These are phyloP conservation scores for Penicillium sp. DNA, from an alignment of 2,329 filamentous ascomycete genomes.

Conservation along the genomic window DNA sequence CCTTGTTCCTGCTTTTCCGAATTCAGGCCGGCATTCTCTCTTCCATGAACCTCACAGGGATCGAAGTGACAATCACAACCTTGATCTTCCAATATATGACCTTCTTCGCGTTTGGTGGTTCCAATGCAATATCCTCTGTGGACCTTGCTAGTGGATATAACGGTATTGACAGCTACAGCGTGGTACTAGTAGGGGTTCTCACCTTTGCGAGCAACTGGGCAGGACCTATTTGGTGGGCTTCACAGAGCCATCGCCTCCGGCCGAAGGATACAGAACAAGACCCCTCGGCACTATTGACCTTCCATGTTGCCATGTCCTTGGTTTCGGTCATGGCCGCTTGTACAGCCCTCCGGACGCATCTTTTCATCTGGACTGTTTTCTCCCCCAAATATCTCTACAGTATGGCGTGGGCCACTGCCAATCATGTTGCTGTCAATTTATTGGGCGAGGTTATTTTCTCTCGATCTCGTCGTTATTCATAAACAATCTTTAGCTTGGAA, in stretches of 20 bases:
- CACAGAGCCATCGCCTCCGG: slow-evolving; percentile 51
- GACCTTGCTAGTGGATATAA: slow-evolving; percentile 96
- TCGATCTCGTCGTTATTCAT: slow-evolving; percentile 1
- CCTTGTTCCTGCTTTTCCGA: slow-evolving; percentile 75
- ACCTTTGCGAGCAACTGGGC: slow-evolving; percentile 92
- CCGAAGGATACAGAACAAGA: slow-evolving; percentile 30
- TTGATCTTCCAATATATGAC: slow-evolving; percentile 76
- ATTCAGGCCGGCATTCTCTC: slow-evolving; percentile 57
- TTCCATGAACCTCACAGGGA: slow-evolving; percentile 41
- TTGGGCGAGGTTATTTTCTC: slow-evolving; percentile 49
- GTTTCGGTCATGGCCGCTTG: slow-evolving; percentile 85
- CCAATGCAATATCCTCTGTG: slow-evolving; percentile 93
- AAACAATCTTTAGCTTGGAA: not conserved
- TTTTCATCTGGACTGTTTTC: slow-evolving; percentile 99
- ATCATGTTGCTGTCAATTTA: slow-evolving; percentile 75
- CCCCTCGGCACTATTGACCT: slow-evolving; percentile 64
- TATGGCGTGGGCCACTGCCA: slow-evolving; percentile 80
- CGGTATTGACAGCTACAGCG: slow-evolving; percentile 77
- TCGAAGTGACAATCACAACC: slow-evolving; percentile 66
- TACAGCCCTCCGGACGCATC: slow-evolving; percentile 75
- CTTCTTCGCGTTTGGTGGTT: slow-evolving; percentile 89
- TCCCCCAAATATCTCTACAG: slow-evolving; percentile 94
- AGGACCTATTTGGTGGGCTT: slow-evolving; percentile 83
- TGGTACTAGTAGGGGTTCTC: slow-evolving; percentile 75
- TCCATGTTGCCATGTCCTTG: slow-evolving; percentile 66